phyloP scores from a whole-genome alignment of 345 rosid genomes.

The Rhizophora mangle region DNA sequence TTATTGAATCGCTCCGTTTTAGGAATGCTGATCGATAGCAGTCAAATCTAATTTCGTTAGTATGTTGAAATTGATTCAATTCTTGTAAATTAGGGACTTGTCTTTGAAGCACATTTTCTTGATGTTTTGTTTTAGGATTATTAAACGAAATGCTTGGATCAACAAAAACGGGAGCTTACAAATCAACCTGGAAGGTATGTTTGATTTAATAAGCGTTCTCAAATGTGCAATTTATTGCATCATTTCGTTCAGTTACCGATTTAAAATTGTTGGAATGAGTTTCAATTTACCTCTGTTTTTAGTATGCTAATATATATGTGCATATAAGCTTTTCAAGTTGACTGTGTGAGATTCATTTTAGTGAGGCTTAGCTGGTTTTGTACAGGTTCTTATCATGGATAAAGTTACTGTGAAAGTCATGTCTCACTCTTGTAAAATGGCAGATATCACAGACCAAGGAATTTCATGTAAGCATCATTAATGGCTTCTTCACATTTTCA shows the following conservation, averaged over 20 bases:
- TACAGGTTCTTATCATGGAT: constrained; percentile 87
- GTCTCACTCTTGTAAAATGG: constrained; percentile 88
- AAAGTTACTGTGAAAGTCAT: constrained; percentile 85
- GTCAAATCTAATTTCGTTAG: no score
- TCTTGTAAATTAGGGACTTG: neutral
- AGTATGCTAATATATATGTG: neutral
- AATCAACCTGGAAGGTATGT: constrained; percentile 74
- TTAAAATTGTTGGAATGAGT: neutral
- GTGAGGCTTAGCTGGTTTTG: constrained; percentile 9
- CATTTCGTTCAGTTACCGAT: neutral
- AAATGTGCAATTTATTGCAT: no score
- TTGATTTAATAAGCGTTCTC: neutral
- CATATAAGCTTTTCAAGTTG: neutral
- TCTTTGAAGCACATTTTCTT: neutral
- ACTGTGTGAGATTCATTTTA: neutral
- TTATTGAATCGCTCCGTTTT: no score
- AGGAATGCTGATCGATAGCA: no score
- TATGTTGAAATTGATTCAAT: neutral
- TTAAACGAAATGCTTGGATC: constrained; percentile 84
- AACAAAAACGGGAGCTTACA: constrained; percentile 58
- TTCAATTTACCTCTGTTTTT: no score
- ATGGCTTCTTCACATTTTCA: neutral
- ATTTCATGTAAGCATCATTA: constrained; percentile 63
- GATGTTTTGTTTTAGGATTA: constrained; percentile 42
- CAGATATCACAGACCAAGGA: constrained; percentile 95